Conservation (phyloP, 2,329 filamentous ascomycete genomes). For the Microsporum canis region DNA sequence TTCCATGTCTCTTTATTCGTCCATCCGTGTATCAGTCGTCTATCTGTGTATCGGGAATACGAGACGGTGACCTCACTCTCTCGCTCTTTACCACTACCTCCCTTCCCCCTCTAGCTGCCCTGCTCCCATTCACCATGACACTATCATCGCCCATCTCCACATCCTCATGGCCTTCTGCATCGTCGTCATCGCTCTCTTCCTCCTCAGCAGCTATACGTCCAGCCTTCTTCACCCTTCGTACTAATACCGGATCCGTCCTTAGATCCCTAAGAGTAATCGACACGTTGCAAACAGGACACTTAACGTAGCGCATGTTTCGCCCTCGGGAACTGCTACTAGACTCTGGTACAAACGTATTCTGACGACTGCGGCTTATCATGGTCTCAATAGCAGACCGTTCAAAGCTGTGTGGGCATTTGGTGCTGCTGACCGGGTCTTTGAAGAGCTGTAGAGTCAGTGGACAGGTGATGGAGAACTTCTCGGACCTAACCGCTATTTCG, state of each 20-base stretch:
- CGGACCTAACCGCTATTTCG: constrained; percentile 37
- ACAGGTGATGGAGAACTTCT: constrained; percentile 37
- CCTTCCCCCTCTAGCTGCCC: constrained; percentile 12
- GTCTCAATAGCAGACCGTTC: constrained; percentile 36
- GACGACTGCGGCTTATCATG: constrained; percentile 31
- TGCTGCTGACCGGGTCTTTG: constrained; percentile 37
- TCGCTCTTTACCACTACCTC: constrained; percentile 7
- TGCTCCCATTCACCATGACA: constrained; percentile 8
- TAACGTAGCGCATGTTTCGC: constrained; percentile 20
- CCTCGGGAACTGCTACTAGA: constrained; percentile 8
- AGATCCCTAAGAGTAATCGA: constrained; percentile 30
- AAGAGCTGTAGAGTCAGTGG: constrained; percentile 39
- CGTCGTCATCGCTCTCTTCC: constrained; percentile 24
- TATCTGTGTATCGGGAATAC: neutral
- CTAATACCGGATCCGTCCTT: constrained; percentile 29
- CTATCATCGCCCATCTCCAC: constrained; percentile 16
- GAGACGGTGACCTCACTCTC: neutral
- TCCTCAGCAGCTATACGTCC: constrained; percentile 20
- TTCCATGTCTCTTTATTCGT: neutral
- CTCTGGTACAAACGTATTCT: constrained; percentile 18
- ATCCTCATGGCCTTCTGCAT: constrained; percentile 23
- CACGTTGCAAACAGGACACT: constrained; percentile 35
- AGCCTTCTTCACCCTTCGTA: constrained; percentile 29
- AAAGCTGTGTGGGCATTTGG: constrained; percentile 41
- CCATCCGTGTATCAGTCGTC: neutral